These are phyloP conservation scores for Cladosporium sp. DNA, from an alignment of 2,329 filamentous ascomycete species.

Conservation along the genomic window DNA sequence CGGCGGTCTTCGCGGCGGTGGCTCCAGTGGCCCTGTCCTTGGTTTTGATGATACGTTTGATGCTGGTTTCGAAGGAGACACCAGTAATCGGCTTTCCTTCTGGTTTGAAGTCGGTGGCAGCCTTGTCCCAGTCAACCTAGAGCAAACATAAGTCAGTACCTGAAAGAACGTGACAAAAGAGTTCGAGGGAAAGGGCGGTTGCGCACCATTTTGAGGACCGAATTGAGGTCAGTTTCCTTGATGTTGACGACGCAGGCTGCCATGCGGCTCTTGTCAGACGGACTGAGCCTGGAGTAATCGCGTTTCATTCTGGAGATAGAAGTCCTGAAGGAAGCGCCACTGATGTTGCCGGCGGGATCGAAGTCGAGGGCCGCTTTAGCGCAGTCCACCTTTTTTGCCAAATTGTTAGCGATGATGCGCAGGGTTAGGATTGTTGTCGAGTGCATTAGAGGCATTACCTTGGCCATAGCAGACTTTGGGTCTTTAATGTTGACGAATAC, in stretches of 20 bases:
- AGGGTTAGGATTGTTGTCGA: neutral
- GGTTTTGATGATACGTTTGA: neutral
- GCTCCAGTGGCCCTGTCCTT: neutral
- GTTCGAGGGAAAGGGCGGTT: too few relatives aligned
- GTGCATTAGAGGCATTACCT: neutral
- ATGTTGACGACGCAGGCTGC: slow-evolving; percentile 3
- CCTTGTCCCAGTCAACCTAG: slow-evolving; percentile 4
- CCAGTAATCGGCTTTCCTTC: neutral
- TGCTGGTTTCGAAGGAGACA: slow-evolving; percentile 1
- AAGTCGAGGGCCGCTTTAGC: neutral
- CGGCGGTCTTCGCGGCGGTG: neutral
- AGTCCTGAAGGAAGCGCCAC: neutral
- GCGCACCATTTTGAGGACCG: too few relatives aligned
- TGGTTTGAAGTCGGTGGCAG: slow-evolving; percentile 5
- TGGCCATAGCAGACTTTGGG: neutral
- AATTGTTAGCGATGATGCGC: neutral
- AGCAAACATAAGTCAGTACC: too few relatives aligned
- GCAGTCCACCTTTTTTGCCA: neutral
- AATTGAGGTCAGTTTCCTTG: neutral
- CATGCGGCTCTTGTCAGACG: neutral
- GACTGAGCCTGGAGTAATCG: neutral
- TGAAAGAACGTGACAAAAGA: too few relatives aligned
- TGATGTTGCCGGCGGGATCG: neutral
- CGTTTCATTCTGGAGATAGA: neutral
- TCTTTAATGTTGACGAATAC: neutral